Evolutionary conservation across 495 filamentous ascomycete genomes (phyloP).

Genomic region (Penicillium subrubescens): DNA sequence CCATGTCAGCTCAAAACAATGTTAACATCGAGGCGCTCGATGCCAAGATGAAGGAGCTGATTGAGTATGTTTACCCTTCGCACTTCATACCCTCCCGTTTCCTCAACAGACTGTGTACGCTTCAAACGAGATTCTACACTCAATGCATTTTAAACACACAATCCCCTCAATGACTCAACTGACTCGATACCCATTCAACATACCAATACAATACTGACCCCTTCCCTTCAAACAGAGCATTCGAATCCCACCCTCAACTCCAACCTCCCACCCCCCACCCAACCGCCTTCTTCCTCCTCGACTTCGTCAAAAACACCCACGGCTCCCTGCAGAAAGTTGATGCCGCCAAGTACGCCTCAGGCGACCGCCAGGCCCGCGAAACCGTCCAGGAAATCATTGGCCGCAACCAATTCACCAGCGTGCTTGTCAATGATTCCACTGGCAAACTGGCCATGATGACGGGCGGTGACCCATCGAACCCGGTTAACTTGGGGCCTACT

Average conservation of each 20-base stretch:
- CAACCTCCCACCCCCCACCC: constrained; percentile 33
- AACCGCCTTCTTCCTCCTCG: constrained; percentile 36
- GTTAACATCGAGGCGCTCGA: constrained; percentile 23
- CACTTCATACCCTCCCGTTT: neutral
- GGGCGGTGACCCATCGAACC: constrained; percentile 23
- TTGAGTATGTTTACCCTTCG: constrained; percentile 29
- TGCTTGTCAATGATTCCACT: constrained; percentile 30
- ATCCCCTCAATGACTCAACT: neutral
- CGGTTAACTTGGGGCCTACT: constrained; percentile 32
- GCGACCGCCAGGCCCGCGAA: constrained; percentile 19
- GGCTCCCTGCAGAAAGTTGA: constrained; percentile 30
- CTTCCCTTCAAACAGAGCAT: constrained; percentile 21
- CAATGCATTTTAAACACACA: neutral
- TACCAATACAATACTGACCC: neutral
- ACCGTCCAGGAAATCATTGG: constrained; percentile 29
- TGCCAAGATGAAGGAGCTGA: constrained; percentile 28
- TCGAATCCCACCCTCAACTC: constrained; percentile 37
- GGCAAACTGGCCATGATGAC: constrained; percentile 33
- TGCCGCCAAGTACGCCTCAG: constrained; percentile 25
- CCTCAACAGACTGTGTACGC: neutral
- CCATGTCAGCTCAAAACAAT: constrained; percentile 8
- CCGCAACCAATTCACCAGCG: constrained; percentile 31
- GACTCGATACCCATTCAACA: neutral
- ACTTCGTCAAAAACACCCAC: constrained; percentile 39
- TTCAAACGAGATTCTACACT: neutral